Percentiles rank a stretch among this genome's conserved stretches.
phyloP scores from a whole-genome alignment of 768 basidiomycete species.

The Hydnomerulius pinastri region DNA sequence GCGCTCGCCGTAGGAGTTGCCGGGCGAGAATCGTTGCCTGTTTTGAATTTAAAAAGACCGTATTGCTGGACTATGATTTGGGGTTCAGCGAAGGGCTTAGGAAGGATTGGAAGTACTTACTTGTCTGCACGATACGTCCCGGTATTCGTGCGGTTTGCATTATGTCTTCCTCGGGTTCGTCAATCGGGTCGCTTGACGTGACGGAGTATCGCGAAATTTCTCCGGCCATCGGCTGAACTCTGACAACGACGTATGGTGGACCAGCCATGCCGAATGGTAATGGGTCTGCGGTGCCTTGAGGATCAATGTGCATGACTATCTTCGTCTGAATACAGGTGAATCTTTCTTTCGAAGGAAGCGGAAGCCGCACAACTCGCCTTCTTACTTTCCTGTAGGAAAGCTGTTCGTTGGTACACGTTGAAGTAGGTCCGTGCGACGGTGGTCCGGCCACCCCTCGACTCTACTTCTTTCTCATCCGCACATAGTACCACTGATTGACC shows the following conservation, averaged over 20 bases:
- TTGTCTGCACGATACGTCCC: conserved; percentile 76
- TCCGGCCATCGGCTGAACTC: conserved; percentile 82
- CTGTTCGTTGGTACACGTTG: conserved; percentile 83
- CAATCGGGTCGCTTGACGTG: conserved; percentile 69
- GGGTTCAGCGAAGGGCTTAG: neutral
- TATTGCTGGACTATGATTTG: conserved; percentile 72
- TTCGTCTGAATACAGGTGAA: conserved; percentile 69
- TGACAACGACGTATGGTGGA: conserved; percentile 78
- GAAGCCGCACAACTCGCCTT: conserved; percentile 54
- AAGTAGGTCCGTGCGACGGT: conserved; percentile 82
- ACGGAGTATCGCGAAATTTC: conserved; percentile 81
- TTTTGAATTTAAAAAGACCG: conserved; percentile 86
- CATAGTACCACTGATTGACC: conserved; percentile 75
- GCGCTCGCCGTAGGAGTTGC: conserved; percentile 80
- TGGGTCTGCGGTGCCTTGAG: conserved; percentile 70
- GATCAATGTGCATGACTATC: conserved; percentile 85
- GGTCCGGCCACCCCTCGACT: conserved; percentile 57
- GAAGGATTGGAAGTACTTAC: conserved; percentile 47
- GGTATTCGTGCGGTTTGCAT: conserved; percentile 76
- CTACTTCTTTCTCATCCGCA: conserved; percentile 76
- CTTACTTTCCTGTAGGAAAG: conserved; percentile 73
- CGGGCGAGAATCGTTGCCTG: conserved; percentile 75
- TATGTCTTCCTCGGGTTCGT: conserved; percentile 80
- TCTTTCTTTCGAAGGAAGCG: conserved; percentile 2
- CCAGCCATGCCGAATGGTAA: conserved; percentile 71